phyloP scores from a whole-genome alignment of 2,329 filamentous ascomycete species.

The Raffaelea albimanens region DNA sequence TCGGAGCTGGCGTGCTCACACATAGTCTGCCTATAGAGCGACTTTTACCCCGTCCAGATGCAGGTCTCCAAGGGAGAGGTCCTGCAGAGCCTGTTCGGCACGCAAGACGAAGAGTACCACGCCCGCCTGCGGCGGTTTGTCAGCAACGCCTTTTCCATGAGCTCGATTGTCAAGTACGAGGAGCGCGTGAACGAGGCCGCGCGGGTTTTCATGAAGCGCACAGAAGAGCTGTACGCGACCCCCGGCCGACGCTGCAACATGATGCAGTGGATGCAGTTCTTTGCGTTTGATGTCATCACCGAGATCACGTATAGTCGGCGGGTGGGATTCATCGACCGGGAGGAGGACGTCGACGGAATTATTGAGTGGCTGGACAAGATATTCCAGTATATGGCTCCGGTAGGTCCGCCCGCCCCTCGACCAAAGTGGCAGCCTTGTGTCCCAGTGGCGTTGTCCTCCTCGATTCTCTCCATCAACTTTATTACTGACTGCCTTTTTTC shows the following conservation, averaged over 20 bases:
- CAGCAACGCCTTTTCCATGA: conserved; percentile 23
- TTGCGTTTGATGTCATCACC: conserved; percentile 43
- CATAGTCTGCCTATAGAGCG: conserved; percentile 1
- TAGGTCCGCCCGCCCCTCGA: conserved; percentile 14
- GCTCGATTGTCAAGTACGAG: conserved; percentile 35
- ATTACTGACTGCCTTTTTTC: too few species aligned
- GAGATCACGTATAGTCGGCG: conserved; percentile 36
- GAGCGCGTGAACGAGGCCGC: conserved; percentile 37
- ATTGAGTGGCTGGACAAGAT: conserved; percentile 20
- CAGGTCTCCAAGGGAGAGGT: conserved; percentile 3
- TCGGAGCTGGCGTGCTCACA: too few species aligned
- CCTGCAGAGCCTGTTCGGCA: conserved; percentile 6
- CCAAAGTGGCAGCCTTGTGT: too few species aligned
- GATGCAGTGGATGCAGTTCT: conserved; percentile 34
- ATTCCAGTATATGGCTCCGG: conserved; percentile 18
- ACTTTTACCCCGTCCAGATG: conserved; percentile 7
- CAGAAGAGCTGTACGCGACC: conserved; percentile 22
- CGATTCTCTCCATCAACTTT: too few species aligned
- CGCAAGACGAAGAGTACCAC: conserved; percentile 5
- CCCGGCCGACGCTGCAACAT: conserved; percentile 25
- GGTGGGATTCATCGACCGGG: conserved; percentile 34
- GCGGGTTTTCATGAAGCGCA: conserved; percentile 28
- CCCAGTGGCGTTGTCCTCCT: too few species aligned
- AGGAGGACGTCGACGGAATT: conserved; percentile 35
- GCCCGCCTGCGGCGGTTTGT: conserved; percentile 10